Conservation (phyloP, 2,329 filamentous ascomycete genomes). For the Lecanicillium sp. region DNA sequence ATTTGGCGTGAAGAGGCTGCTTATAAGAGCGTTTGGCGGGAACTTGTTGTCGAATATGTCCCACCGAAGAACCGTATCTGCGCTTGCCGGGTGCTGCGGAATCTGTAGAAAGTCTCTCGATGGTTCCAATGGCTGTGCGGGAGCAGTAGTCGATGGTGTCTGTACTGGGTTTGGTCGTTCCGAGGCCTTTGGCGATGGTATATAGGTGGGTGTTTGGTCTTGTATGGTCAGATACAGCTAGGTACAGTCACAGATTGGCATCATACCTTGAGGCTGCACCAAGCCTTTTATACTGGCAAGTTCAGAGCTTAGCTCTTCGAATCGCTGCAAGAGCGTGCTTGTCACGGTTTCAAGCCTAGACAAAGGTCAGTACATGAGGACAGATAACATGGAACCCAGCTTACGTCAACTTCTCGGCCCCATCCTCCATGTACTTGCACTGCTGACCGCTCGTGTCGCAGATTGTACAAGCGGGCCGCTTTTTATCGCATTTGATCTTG, state of each 20-base stretch:
- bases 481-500: constrained; percentile 20
- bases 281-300: constrained; percentile 14
- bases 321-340: constrained; percentile 15
- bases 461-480: constrained; percentile 16
- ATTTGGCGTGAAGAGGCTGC: constrained; percentile 15
- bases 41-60: constrained; percentile 16
- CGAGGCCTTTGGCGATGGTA: not conserved
- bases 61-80: constrained; percentile 18
- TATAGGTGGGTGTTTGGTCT: not conserved
- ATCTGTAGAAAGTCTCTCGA: constrained; percentile 19
- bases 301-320: constrained; percentile 16
- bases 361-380: not conserved
- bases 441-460: constrained; percentile 15
- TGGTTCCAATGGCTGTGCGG: constrained; percentile 11
- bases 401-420: constrained; percentile 17
- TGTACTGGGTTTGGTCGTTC: not conserved
- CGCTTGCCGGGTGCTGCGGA: constrained; percentile 18
- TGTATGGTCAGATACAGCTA: not conserved
- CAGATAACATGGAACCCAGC: not conserved
- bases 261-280: constrained; percentile 6
- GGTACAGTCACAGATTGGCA: not conserved
- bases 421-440: constrained; percentile 18
- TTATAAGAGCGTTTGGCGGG: constrained; percentile 16
- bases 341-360: constrained; percentile 15
- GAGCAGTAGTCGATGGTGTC: not conserved